These are phyloP conservation scores for Candida ovalis DNA, from an alignment of 805 yeast species.

Conservation along the genomic window DNA sequence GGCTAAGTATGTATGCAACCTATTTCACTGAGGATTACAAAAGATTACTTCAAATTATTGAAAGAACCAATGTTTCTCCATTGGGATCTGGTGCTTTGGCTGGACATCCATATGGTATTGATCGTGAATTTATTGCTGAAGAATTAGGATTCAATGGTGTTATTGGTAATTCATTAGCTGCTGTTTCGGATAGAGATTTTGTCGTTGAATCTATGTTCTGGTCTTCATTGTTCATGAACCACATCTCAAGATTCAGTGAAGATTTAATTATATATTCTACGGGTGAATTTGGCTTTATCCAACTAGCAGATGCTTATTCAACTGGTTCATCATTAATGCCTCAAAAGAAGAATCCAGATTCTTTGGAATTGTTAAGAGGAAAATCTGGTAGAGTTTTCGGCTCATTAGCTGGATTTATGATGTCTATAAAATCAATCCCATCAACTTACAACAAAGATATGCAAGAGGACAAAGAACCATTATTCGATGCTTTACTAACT, in stretches of 20 bases:
- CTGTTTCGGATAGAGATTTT: constrained; percentile 96
- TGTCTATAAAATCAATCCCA: constrained; percentile 96
- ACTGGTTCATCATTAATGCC: constrained; percentile 99
- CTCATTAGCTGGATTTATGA: constrained; percentile 88
- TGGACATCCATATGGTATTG: constrained; percentile 99
- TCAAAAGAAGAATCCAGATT: constrained; percentile 97
- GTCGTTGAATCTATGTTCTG: constrained; percentile 95
- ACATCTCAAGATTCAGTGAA: constrained; percentile 89
- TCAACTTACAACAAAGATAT: constrained; percentile 97
- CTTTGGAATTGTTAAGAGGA: constrained; percentile 91
- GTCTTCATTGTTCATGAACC: constrained; percentile 94
- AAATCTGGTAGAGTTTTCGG: constrained; percentile 98
- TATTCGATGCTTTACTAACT: constrained; percentile 84
- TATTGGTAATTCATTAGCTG: constrained; percentile 94
- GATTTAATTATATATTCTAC: constrained; percentile 95
- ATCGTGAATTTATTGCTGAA: constrained; percentile 81
- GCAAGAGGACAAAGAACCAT: constrained; percentile 99
- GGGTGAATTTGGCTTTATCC: constrained; percentile 93
- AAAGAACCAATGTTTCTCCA: constrained; percentile 84
- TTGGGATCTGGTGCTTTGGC: constrained; percentile 98
- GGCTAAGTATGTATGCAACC: constrained; percentile 93
- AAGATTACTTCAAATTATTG: constrained; percentile 75
- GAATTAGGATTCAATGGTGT: constrained; percentile 79
- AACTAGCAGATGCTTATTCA: constrained; percentile 95
- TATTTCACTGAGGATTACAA: constrained; percentile 88